Evolutionary conservation across 345 rosid species (phyloP), one percentile per base, ranked within the genome.

Genomic region (Turnera subulata): DNA sequence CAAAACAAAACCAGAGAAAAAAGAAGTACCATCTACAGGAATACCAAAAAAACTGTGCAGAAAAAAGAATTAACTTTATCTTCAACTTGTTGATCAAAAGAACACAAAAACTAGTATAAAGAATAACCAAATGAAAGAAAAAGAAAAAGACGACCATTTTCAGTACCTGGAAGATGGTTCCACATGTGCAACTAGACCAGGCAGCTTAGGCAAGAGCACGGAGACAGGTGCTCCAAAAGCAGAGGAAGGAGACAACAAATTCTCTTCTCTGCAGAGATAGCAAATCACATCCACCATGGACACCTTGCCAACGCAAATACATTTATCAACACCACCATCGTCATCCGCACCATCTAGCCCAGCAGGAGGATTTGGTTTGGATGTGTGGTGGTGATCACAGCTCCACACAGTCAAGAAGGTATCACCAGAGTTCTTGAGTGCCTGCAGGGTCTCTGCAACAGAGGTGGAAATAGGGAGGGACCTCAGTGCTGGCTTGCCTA

Each of bases 251-350:
- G 83, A 79, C 62, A 47, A 48, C 59, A 81, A 61, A 42, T 68
- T 78, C 16, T 81, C 83, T 14, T 74, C 86, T 49, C 69, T 70
- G 47, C 81, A 84, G 16, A 93, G 77, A 67, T 82, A 85, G 63
- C 92, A 85, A 38, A 93, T 85, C 42, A 93, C 87, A 73, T 93
- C 96, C 15, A 84, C 97, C 85, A 87, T 84, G 67, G 78, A 87
- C 46, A 93, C 76, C 72, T 89, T 93, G 26, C 97, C 99, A 11
- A 89, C 70, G 59, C 99, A 93, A 62, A 68, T 59, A 60, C 96
- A 89, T 16, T 64, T 73, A 47, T 19, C 29, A 0, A 46, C 58
- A 23, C 53, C 64, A 22, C n/a, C 73, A 25, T 6, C 35, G 7
- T n/a, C n/a, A n/a, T n/a, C n/a, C n/a, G n/a, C n/a, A n/a, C n/a